phyloP scores from a whole-genome alignment of 2,329 filamentous ascomycete genomes.

The Sclerotinia nivalis region DNA sequence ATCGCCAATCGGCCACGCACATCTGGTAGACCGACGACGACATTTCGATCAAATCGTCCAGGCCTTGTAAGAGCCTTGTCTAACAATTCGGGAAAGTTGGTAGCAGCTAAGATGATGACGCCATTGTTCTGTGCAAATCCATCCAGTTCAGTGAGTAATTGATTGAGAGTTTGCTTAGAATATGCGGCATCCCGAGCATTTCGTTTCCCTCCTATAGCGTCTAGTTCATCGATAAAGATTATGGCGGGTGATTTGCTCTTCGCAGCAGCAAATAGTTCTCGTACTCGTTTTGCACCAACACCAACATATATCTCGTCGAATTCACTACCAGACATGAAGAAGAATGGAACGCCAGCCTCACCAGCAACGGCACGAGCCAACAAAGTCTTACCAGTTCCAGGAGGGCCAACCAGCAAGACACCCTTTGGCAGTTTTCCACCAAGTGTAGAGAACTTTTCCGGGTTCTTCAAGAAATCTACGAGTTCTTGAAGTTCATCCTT shows the following conservation, averaged over 20 bases:
- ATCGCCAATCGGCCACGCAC: constrained; percentile 92
- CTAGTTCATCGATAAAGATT: constrained; percentile 92
- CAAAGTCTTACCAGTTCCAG: constrained; percentile 96
- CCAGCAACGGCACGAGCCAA: constrained; percentile 93
- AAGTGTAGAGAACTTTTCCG: constrained; percentile 88
- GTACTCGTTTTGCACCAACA: constrained; percentile 93
- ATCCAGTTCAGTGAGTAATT: constrained; percentile 93
- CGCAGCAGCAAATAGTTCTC: constrained; percentile 84
- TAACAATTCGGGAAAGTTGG: constrained; percentile 90
- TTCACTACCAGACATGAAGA: constrained; percentile 99
- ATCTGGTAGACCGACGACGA: constrained; percentile 85
- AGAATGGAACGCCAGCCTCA: constrained; percentile 96
- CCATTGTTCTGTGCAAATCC: constrained; percentile 94
- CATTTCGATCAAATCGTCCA: constrained; percentile 92
- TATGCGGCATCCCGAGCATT: constrained; percentile 93
- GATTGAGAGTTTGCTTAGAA: constrained; percentile 95
- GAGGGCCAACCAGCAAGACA: constrained; percentile 90
- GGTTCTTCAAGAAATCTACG: constrained; percentile 92
- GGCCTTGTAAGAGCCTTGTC: constrained; percentile 94
- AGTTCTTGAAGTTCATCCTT: constrained; percentile 98
- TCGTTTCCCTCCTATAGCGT: constrained; percentile 91
- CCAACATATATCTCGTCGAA: constrained; percentile 99
- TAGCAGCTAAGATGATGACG: constrained; percentile 93
- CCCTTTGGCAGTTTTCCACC: constrained; percentile 97
- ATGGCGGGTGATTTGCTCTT: constrained; percentile 86